Conservation (phyloP, 2,329 filamentous ascomycete species). For the Coniochaeta ligniaria region DNA sequence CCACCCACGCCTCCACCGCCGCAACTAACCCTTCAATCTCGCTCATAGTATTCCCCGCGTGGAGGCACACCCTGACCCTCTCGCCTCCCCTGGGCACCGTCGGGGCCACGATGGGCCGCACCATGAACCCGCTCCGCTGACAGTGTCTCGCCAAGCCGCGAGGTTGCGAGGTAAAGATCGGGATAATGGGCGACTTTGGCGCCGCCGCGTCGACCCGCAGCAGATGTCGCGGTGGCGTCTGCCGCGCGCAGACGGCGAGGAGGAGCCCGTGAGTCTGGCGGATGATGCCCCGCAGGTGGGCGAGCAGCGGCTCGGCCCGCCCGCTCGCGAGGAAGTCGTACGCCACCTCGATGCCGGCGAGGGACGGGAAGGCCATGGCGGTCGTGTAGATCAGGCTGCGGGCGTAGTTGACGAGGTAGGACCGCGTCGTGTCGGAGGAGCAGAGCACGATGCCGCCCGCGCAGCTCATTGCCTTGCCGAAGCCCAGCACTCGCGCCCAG, state of each 20-base stretch:
- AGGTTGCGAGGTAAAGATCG: constrained; percentile 43
- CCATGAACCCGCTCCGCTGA: constrained; percentile 43
- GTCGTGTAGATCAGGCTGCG: constrained; percentile 65
- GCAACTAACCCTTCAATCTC: constrained; percentile 44
- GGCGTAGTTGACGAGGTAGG: constrained; percentile 69
- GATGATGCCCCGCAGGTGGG: constrained; percentile 37
- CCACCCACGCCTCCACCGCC: constrained; percentile 35
- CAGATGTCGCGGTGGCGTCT: constrained; percentile 15
- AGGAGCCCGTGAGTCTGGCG: constrained; percentile 33
- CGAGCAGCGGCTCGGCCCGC: constrained; percentile 21
- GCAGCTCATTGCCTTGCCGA: constrained; percentile 61
- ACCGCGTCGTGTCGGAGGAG: constrained; percentile 47
- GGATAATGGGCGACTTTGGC: constrained; percentile 49
- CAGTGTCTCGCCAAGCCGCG: constrained; percentile 45
- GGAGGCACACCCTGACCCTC: constrained; percentile 51
- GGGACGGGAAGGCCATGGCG: constrained; percentile 10
- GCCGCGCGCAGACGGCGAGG: constrained; percentile 6
- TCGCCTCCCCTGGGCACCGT: constrained; percentile 50
- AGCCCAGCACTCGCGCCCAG: constrained; percentile 55
- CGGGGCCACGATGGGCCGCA: constrained; percentile 51
- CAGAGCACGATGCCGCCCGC: constrained; percentile 34
- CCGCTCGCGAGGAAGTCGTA: constrained; percentile 22
- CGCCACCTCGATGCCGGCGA: constrained; percentile 19
- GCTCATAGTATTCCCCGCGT: constrained; percentile 46
- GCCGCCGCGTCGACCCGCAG: constrained; percentile 20